Percentiles rank a stretch among this genome's conserved stretches.
These are phyloP conservation scores for Daedalea quercina DNA, from an alignment of 768 basidiomycete species.

Conservation along the genomic window DNA sequence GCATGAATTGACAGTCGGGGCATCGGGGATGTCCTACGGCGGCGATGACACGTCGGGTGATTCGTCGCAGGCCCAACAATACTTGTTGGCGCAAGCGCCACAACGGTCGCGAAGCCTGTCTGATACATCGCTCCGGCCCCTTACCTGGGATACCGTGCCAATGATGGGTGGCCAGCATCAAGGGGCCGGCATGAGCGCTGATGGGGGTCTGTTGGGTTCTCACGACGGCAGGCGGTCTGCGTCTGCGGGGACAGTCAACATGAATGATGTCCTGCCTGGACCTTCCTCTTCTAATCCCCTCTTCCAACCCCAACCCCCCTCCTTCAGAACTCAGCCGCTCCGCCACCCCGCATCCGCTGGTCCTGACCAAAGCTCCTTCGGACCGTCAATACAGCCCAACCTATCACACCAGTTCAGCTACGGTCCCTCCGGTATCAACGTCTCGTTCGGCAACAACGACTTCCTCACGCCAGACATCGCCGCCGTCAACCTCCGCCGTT, in stretches of 20 bases:
- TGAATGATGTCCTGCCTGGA: constrained; percentile 35
- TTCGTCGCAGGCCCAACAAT: constrained; percentile 13
- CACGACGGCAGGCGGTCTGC: constrained; percentile 25
- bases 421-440: constrained; percentile 4
- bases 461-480: constrained; percentile 31
- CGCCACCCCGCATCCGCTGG: constrained; percentile 22
- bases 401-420: constrained; percentile 10
- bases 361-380: constrained; percentile 19
- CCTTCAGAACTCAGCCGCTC: constrained; percentile 2
- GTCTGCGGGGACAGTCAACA: constrained; percentile 27
- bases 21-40: constrained; percentile 13
- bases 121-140: constrained; percentile 50
- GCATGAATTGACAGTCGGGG: constrained; percentile 7
- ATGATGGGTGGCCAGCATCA: constrained; percentile 22
- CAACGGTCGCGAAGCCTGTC: constrained; percentile 50
- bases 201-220: constrained; percentile 23
- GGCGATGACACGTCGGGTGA: constrained; percentile 5
- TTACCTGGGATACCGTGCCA: constrained; percentile 40
- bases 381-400: constrained; percentile 4
- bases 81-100: constrained; percentile 28
- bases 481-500: constrained; percentile 36
- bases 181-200: constrained; percentile 27
- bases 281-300: constrained; percentile 16
- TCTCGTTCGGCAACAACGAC: constrained; percentile 2
- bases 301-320: constrained; percentile 4